Base-by-base conservation (phyloP, 805 yeast species). In the Blastobotrys americana region DNA sequence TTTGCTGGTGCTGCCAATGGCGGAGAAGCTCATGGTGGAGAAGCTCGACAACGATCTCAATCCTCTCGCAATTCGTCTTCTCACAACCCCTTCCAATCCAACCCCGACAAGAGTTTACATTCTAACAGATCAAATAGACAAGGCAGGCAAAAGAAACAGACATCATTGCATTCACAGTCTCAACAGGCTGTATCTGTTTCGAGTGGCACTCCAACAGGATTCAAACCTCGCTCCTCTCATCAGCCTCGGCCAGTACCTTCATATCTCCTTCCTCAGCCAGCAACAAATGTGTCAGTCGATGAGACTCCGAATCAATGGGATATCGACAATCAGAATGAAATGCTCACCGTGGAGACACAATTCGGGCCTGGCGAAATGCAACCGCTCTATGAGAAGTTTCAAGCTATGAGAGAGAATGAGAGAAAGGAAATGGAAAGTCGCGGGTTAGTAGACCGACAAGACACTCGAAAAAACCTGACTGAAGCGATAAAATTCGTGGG, bases 401-500 rank as follows among this genome's bases (percentile, higher is more conserved):
- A 81, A 55, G 72, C 67, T 42, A 72, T 84, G 77, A 72, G 96
- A 45, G 88, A 82, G 15, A 61, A 59, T 4, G 97, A 89, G 64
- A 70, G 97, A 46, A 65, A 65, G 36, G 71, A 77, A 44, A 88
- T 89, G 96, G 96, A 88, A 56, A 63, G 68, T 1, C 65, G 78
- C 46, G 94, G 94, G 1, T 66, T 87, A 3, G 96, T 93, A 2
- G 98, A 93, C 61, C 82, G 80, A 37, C 95, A 86, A 52, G 88
- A 87, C 51, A 77, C 76, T 0, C 77, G 87, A 35, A 87, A 88
- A 63, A 80, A 82, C 44, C 69, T 93, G n/a, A 80, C 77, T 48
- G 95, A 90, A 48, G 98, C 97, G 1, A 86, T 93, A 42, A 62
- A 73, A 2, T 93, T 93, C 58, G 76, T 77, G 47, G 99, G 99